Base-by-base conservation (phyloP, 2,329 filamentous ascomycete species). In the Diaporthe aspalathi region DNA sequence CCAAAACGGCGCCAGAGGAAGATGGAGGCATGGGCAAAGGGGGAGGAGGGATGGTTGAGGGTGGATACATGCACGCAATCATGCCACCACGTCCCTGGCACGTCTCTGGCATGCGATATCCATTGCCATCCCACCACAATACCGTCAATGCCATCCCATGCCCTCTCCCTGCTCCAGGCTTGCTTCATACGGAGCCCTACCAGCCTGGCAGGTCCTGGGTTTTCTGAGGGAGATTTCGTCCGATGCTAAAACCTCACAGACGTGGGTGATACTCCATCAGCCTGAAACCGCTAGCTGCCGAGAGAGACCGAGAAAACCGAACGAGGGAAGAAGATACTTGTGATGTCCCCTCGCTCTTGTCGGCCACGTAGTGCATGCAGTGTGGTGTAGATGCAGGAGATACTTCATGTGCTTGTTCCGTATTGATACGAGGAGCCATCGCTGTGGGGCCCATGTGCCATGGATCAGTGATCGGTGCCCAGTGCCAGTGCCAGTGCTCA, bases 261-360 rank as follows among this genome's bases (percentile, higher is more conserved):
- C 47, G 49, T 49, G 56, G 65, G 43, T 60, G 54, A 56, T 63
- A 63, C 52, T 52, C 71, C 68, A 67, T 50, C 52, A 53, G n/a
- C 68, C 68, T 70, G 71, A 72, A 70, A 72, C 68, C 27, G 71
- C 71, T 62, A 71, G 54, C 50, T 49, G 45, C 52, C 57, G 56
- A 71, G 38, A 62, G 35, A 22, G 50, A 43, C 65, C 65, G 35
- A 67, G 17, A 56, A 56, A 16, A 29, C 20, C 50, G 63, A 52
- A 29, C 4, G 6, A 47, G 60, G 17, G 27, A 35, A 35, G 12
- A 11, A 5, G 35, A 40, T 38, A 38, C 35, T 38, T 38, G 35
- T 12, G 32, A 35, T n/a, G n/a, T n/a, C n/a, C n/a, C n/a, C n/a
- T n/a, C n/a, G n/a, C n/a, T 32, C 5, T 32, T 32, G 32, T 32